phyloP scores from a whole-genome alignment of 2,329 filamentous ascomycete species.

The Dichotomopilus funicola region DNA sequence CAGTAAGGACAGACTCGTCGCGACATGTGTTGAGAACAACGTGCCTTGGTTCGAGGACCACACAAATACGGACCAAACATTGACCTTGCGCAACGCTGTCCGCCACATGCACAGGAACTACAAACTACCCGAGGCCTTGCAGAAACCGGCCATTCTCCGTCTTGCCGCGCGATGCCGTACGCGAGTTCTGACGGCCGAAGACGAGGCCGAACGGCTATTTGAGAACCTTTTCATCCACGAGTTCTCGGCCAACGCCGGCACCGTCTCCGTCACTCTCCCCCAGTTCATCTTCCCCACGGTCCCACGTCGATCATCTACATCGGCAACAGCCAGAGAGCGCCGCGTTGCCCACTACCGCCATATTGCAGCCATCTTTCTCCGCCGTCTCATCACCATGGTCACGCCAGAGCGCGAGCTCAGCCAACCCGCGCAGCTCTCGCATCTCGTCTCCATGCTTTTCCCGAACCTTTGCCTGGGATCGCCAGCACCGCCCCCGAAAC shows the following conservation, averaged over 20 bases:
- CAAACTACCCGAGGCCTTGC: conserved; percentile 62
- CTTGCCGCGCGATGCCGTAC: conserved; percentile 49
- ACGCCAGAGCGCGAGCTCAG: conserved; percentile 42
- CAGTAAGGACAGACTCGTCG: conserved; percentile 64
- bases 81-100: conserved; percentile 77
- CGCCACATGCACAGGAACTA: conserved; percentile 56
- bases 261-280: conserved; percentile 41
- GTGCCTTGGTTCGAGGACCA: conserved; percentile 76
- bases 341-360: conserved; percentile 34
- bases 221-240: conserved; percentile 39
- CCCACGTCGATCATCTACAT: conserved; percentile 18
- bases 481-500: conserved; percentile 20
- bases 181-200: conserved; percentile 39
- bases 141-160: conserved; percentile 55
- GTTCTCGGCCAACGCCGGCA: conserved; percentile 44
- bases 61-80: conserved; percentile 70
- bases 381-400: conserved; percentile 44
- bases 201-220: conserved; percentile 51
- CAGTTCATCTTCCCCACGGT: conserved; percentile 23
- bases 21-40: conserved; percentile 62
- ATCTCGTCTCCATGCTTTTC: conserved; percentile 42
- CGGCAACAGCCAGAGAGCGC: conserved; percentile 19
- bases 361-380: conserved; percentile 42
- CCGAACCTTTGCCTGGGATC: conserved; percentile 34
- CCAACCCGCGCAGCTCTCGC: conserved; percentile 38